These are phyloP conservation scores for Pyrenula massariospora DNA, from an alignment of 495 filamentous ascomycete genomes.

Conservation along the genomic window DNA sequence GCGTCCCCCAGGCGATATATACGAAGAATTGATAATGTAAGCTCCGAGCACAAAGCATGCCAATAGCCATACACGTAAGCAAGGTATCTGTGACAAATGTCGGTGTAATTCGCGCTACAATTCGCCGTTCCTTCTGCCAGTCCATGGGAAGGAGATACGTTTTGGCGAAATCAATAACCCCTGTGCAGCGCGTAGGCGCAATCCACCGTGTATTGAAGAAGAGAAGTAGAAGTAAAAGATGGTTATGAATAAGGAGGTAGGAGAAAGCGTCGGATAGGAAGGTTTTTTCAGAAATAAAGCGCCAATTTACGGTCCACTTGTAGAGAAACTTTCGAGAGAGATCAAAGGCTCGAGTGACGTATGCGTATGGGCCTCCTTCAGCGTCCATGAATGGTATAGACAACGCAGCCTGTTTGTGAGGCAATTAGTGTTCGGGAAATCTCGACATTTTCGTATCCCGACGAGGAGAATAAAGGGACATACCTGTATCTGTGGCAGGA, in stretches of 20 bases:
- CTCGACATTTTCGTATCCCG: not conserved
- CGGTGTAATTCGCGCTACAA: constrained; percentile 50
- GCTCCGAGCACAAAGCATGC: constrained; percentile 80
- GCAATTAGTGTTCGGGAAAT: not conserved
- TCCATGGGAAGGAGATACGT: constrained; percentile 40
- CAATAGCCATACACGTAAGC: constrained; percentile 69
- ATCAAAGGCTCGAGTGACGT: constrained; percentile 75
- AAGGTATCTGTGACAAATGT: constrained; percentile 67
- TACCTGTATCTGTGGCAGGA: constrained; percentile 68
- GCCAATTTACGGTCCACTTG: constrained; percentile 99
- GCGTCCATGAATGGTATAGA: constrained; percentile 70
- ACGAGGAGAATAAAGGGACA: not conserved
- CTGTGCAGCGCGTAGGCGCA: constrained; percentile 31
- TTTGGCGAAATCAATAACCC: constrained; percentile 38
- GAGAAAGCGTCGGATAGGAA: constrained; percentile 75
- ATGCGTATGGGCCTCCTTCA: constrained; percentile 51
- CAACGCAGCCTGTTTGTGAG: constrained; percentile 21
- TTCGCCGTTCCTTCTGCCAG: constrained; percentile 35
- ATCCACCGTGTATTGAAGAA: constrained; percentile 51
- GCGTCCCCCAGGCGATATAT: constrained; percentile 84
- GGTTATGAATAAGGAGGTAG: constrained; percentile 50
- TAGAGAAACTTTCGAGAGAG: constrained; percentile 80
- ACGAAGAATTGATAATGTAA: constrained; percentile 97
- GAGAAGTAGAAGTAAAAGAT: constrained; percentile 49
- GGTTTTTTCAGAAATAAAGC: constrained; percentile 70